These are phyloP conservation scores for Verticillium zaregamsianum DNA, from an alignment of 2,329 filamentous ascomycete species.

Conservation along the genomic window DNA sequence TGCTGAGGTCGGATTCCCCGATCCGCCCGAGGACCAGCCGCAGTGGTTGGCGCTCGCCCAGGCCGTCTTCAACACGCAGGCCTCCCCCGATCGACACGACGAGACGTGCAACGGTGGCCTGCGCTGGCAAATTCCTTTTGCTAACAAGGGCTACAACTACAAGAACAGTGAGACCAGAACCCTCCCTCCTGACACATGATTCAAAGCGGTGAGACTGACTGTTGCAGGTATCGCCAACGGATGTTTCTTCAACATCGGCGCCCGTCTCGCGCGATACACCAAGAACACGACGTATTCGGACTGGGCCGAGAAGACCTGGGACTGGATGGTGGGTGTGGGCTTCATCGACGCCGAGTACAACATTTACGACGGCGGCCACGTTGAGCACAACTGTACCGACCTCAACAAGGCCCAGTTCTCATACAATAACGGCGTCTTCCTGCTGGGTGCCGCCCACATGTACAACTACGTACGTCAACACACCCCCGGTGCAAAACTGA, in stretches of 20 bases:
- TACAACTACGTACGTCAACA: conserved; percentile 49
- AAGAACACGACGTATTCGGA: conserved; percentile 60
- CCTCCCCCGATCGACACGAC: conserved; percentile 58
- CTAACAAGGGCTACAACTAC: conserved; percentile 73
- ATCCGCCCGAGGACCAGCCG: conserved; percentile 48
- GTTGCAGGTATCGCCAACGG: conserved; percentile 54
- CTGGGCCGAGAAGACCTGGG: conserved; percentile 57
- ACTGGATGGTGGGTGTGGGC: conserved; percentile 54
- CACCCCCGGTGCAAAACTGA: not conserved
- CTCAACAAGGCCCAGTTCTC: conserved; percentile 56
- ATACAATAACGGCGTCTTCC: conserved; percentile 55
- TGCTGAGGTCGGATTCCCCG: conserved; percentile 59
- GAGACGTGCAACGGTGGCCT: conserved; percentile 64
- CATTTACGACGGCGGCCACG: conserved; percentile 55
- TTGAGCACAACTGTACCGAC: conserved; percentile 47
- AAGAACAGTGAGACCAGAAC: conserved; percentile 47
- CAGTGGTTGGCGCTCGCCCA: conserved; percentile 64
- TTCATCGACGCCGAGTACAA: conserved; percentile 59
- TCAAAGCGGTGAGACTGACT: not conserved
- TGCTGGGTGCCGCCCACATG: conserved; percentile 59
- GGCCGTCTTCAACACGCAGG: conserved; percentile 64
- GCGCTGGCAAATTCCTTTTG: conserved; percentile 72
- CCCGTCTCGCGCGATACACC: conserved; percentile 69
- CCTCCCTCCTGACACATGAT: not conserved
- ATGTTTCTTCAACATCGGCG: conserved; percentile 60